Evolutionary conservation across 2,329 filamentous ascomycete genomes (phyloP), one percentile per base, ranked within the genome.

Genomic region (Blastomyces gilchristii): DNA sequence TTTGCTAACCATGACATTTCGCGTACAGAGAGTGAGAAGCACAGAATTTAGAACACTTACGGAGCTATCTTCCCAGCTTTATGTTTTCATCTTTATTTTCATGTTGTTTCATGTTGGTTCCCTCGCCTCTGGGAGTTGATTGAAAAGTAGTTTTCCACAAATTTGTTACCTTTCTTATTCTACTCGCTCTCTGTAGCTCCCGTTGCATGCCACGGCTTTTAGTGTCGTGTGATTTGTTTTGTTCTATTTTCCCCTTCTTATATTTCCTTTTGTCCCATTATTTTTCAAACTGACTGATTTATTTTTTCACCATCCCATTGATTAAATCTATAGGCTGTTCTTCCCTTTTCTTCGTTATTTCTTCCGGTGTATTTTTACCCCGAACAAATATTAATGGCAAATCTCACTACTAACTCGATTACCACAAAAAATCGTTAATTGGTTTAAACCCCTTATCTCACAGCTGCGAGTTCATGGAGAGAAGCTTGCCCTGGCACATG

Each of bases 21-120:
- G 67, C 39, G 22, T 34, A 71, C 74, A 90, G 87, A 90, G 78
- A 89, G 85, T 74, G 87, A 90, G 73, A 90, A 90, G 76, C 87
- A 90, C 77, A 85, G 87, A 56, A 85, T 88, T 69, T 89, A 72
- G 69, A 54, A 22, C 39, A 34, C 49, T 22, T 31, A 50, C 63
- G 7, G 62, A 57, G 66, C 64, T 57, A 64, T 58, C 65, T 65
- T 62, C 64, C 53, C 68, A 64, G 64, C 59, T 45, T 58, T 65
- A 50, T 66, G 65, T 39, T 53, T 49, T 64, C 60, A 58, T 58
- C 64, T 53, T 52, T 16, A 6, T 34, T 7, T 66, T 66, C 28
- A 31, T 22, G n/a, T 65, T 62, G 63, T 52, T 67, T 60, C 58
- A 31, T 37, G 16, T 16, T 59, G 52, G 54, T 64, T 63, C 65